Evolutionary conservation across 2,329 filamentous ascomycete genomes (phyloP), one percentile per base, ranked within the genome.

Genomic region (Diaporthe capsici): DNA sequence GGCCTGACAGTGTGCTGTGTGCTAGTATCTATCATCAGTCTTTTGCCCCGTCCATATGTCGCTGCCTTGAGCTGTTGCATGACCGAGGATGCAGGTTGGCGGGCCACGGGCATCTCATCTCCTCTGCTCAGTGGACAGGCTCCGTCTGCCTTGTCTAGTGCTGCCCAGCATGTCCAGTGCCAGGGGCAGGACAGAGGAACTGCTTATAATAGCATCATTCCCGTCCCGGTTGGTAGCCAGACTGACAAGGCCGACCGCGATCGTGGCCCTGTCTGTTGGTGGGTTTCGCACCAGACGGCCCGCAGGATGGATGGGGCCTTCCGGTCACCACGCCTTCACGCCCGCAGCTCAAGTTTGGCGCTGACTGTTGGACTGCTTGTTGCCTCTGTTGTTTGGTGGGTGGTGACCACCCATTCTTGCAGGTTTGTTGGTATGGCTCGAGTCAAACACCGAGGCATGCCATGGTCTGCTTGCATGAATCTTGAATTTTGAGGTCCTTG

Each of bases 381-480:
- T 37, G 63, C 12, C 34, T 39, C 25, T 67, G 44, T 28, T 68
- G 31, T 17, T 31, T 25, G 37, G 58, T 58, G 31, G 31, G 17
- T 20, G 15, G 28, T 20, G 25, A 8, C 55, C 31, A 37, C 42
- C 42, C 42, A 6, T 17, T 44, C 17, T 3, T 49, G 44, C 44
- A 49, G 20, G 51, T 28, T 58, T 8, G 55, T 1, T 63, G 37
- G 13, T 12, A 28, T 42, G 37, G 42, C 22, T 55, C 31, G 65
- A 42, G 65, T 70, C 65, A 55, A 39, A 42, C 34, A 51, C 31
- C 47, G 63, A 39, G 63, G 31, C 12, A 13, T 25, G 31, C 63
- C 63, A 55, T 42, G 47, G n/a, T 70, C n/a, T 70, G 65, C 34
- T 70, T 55, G 65, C 65, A 70, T 53, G 65, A 70, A 70, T 70